Evolutionary conservation across 164 flowering plant species (phyloP), one percentile per base, ranked within the genome.

Genomic region (Akebia trifoliata): DNA sequence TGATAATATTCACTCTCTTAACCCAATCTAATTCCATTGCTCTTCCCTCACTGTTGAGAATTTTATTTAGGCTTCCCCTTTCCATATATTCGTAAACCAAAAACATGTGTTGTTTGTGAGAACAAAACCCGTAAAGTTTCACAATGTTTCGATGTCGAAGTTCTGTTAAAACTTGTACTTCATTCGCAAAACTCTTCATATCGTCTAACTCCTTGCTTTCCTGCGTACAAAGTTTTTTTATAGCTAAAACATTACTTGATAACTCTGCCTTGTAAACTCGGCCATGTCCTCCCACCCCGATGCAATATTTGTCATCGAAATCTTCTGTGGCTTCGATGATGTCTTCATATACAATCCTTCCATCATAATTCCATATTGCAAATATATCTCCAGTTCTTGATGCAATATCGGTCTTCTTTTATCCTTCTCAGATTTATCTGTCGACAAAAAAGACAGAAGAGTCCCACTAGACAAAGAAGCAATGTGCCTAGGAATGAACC

Each of bases 261-360:
- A 63, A 14, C 47, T 44, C 47, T 44, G 59, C 38, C 32, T 35
- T 55, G 53, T 63, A 55, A 17, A 63, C 66, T 17, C 52, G 32
- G 12, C 66, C 66, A 36, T 22, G 38, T 18, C 53, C 54, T 25
- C 66, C 66, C 11, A 1, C 17, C 3, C 60, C 60, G 12, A 63
- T 52, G 22, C 54, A 36, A 36, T 54, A 37, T 36, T 29, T 46
- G 8, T 45, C 54, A 17, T 37, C 22, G 45, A 63, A 63, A 47
- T 37, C 47, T 38, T 63, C 66, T 6, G 66, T 54, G 6, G 60
- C 66, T 46, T 26, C n/a, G 4, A 63, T 48, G 30, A 63, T 63
- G 17, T 46, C 60, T 24, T 61, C 57, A n/a, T 51, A 52, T 10
- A n/a, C 21, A 6, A 51, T 31, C 22, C 42, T 52, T 11, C 57